Conservation (phyloP, 495 filamentous ascomycete species). For the Acidomyces sp. region DNA sequence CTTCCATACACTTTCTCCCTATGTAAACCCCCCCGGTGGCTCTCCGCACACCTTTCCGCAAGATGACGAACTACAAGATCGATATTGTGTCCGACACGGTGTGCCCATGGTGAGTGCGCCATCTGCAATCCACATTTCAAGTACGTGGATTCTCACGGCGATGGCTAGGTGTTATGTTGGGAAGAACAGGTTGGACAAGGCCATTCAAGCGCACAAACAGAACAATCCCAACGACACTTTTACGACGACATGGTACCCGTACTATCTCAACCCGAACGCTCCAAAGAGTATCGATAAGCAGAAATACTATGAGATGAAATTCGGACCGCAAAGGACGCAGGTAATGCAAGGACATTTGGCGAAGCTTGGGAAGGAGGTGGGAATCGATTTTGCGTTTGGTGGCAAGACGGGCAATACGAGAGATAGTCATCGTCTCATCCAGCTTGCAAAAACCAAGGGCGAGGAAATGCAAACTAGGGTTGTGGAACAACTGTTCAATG, state of each 20-base stretch:
- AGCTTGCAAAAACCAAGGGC: slow-evolving; percentile 50
- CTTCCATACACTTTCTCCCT: not conserved
- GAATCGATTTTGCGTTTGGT: slow-evolving; percentile 59
- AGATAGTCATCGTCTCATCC: slow-evolving; percentile 62
- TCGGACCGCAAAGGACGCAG: slow-evolving; percentile 44
- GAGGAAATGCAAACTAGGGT: slow-evolving; percentile 47
- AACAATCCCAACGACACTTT: slow-evolving; percentile 56
- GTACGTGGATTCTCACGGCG: too few species aligned
- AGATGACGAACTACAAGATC: slow-evolving; percentile 68
- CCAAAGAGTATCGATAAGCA: slow-evolving; percentile 41
- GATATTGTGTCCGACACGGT: slow-evolving; percentile 64
- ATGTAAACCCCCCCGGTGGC: slow-evolving; percentile 12
- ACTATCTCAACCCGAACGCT: slow-evolving; percentile 60
- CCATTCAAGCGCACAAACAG: slow-evolving; percentile 53
- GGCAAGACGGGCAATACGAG: slow-evolving; percentile 67
- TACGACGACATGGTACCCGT: slow-evolving; percentile 58
- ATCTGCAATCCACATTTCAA: too few species aligned
- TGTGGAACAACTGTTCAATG: slow-evolving; percentile 53
- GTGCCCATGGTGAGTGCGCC: slow-evolving; percentile 52
- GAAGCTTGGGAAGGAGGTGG: slow-evolving; percentile 44
- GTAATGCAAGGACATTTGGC: slow-evolving; percentile 47
- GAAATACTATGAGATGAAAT: slow-evolving; percentile 40
- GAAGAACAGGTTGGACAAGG: slow-evolving; percentile 55
- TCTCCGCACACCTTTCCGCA: slow-evolving; percentile 24
- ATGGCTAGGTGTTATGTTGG: slow-evolving; percentile 60